Evolutionary conservation across 169 alveolate genomes (phyloP).

Genomic region (Babesia divergens): DNA sequence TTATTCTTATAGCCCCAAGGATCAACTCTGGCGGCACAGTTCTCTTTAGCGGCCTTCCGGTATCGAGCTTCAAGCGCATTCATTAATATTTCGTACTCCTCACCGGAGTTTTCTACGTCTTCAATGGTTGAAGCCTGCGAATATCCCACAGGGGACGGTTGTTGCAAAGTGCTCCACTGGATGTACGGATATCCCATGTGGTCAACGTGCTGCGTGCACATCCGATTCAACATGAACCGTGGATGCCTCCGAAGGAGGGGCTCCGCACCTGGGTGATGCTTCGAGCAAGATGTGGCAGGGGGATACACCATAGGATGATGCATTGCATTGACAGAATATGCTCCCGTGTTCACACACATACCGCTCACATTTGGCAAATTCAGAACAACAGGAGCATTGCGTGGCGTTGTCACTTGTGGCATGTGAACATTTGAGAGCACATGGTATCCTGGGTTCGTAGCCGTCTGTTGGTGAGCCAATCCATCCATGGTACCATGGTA

Average conservation of each 20-base stretch:
- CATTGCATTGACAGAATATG: not conserved
- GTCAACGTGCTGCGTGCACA: conserved; percentile 30
- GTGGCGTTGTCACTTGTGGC: conserved; percentile 17
- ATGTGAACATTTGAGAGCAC: conserved; percentile 34
- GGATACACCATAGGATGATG: not conserved
- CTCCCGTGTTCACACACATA: not conserved
- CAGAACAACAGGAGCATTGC: not conserved
- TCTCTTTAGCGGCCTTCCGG: conserved; percentile 37
- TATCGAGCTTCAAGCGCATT: conserved; percentile 50
- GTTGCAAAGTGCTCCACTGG: conserved; percentile 12
- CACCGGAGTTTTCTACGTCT: conserved; percentile 1
- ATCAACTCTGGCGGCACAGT: conserved; percentile 25
- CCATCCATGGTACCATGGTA: not conserved
- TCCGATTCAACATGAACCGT: conserved; percentile 7
- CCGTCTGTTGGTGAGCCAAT: conserved; percentile 1
- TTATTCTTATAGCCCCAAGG: conserved; percentile 16
- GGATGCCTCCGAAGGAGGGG: not conserved
- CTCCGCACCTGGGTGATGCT: conserved; percentile 6
- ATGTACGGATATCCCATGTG: not conserved
- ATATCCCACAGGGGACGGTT: not conserved
- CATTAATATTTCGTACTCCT: conserved; percentile 50
- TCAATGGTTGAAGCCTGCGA: not conserved
- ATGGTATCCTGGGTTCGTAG: not conserved
- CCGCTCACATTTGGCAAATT: not conserved
- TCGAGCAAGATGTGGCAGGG: not conserved